These are phyloP conservation scores for Elongisporangium undulatum DNA, from an alignment of 352 stramenopile species.

Conservation along the genomic window DNA sequence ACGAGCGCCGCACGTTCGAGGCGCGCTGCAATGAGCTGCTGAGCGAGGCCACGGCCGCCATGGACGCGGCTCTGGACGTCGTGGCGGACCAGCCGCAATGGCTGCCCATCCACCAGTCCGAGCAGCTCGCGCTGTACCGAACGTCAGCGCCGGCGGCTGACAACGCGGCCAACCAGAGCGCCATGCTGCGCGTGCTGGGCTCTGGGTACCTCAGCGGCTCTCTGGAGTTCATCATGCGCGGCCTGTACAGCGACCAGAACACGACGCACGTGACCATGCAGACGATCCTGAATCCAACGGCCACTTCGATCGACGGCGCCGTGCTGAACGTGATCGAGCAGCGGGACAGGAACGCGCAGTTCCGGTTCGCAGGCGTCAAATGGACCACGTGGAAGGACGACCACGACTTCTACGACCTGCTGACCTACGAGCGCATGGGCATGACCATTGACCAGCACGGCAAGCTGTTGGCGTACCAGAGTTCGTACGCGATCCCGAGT, in stretches of 20 bases:
- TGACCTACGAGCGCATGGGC: slow-evolving; percentile 63
- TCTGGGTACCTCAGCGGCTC: slow-evolving; percentile 36
- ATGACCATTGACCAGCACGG: slow-evolving; percentile 29
- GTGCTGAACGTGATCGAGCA: slow-evolving; percentile 35
- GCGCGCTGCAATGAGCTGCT: slow-evolving; percentile 38
- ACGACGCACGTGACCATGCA: slow-evolving; percentile 28
- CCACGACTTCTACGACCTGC: slow-evolving; percentile 26
- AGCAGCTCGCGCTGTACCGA: slow-evolving; percentile 34
- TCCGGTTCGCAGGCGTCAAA: slow-evolving; percentile 57
- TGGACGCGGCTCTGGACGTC: slow-evolving; percentile 32
- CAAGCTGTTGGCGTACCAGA: slow-evolving; percentile 46
- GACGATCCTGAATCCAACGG: slow-evolving; percentile 24
- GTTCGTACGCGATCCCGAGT: too few species aligned
- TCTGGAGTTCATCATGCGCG: slow-evolving; percentile 30
- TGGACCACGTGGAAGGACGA: slow-evolving; percentile 39
- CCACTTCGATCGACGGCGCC: slow-evolving; percentile 25
- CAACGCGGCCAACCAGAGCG: slow-evolving; percentile 1
- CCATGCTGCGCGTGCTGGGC: slow-evolving; percentile 25
- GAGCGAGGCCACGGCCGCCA: slow-evolving; percentile 37
- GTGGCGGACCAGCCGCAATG: slow-evolving; percentile 24
- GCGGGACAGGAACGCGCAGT: slow-evolving; percentile 24
- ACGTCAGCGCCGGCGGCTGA: slow-evolving; percentile 4
- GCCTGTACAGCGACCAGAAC: slow-evolving; percentile 39
- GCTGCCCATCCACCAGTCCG: slow-evolving; percentile 24
- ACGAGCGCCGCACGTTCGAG: slow-evolving; percentile 37